These are phyloP conservation scores for Cucurbita maxima DNA, from an alignment of 306 rosid genomes.

Conservation along the genomic window DNA sequence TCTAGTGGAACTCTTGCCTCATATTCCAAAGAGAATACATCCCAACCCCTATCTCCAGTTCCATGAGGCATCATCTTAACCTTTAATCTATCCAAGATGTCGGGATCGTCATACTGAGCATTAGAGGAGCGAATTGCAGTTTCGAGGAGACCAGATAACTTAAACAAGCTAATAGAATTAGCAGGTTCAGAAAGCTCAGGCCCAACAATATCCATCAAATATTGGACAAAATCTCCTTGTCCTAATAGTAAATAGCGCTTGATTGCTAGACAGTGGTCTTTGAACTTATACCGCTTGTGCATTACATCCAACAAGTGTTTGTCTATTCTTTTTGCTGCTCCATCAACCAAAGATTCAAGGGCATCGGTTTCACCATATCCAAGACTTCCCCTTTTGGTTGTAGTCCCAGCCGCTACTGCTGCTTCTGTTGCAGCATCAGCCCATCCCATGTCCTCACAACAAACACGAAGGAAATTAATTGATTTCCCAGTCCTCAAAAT, in stretches of 20 bases:
- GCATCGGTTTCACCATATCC: slow-evolving; percentile 92
- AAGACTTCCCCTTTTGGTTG: slow-evolving; percentile 65
- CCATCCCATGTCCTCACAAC: slow-evolving; percentile 95
- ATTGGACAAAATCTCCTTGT: slow-evolving; percentile 97
- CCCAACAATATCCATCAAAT: slow-evolving; percentile 89
- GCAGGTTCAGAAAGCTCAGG: slow-evolving; percentile 96
- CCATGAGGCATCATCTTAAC: slow-evolving; percentile 98
- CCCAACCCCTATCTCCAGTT: slow-evolving; percentile 90
- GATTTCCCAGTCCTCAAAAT: slow-evolving; percentile 95
- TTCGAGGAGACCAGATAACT: slow-evolving; percentile 80
- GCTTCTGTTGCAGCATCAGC: slow-evolving; percentile 70
- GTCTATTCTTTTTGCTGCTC: slow-evolving; percentile 87
- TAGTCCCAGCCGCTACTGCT: slow-evolving; percentile 60
- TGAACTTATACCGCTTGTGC: slow-evolving; percentile 64
- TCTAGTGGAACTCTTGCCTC: slow-evolving; percentile 87
- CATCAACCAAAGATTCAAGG: slow-evolving; percentile 77
- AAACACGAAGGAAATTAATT: slow-evolving; percentile 83
- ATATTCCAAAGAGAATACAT: slow-evolving; percentile 86
- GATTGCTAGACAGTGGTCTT: slow-evolving; percentile 93
- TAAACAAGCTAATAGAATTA: slow-evolving; percentile 80
- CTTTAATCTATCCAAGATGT: slow-evolving; percentile 82
- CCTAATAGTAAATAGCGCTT: slow-evolving; percentile 80
- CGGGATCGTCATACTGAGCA: slow-evolving; percentile 91
- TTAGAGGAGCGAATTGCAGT: slow-evolving; percentile 84
- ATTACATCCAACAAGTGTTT: slow-evolving; percentile 82